These are phyloP conservation scores for Diaporthe sp. DNA, from an alignment of 2,329 filamentous ascomycete genomes.

Conservation along the genomic window DNA sequence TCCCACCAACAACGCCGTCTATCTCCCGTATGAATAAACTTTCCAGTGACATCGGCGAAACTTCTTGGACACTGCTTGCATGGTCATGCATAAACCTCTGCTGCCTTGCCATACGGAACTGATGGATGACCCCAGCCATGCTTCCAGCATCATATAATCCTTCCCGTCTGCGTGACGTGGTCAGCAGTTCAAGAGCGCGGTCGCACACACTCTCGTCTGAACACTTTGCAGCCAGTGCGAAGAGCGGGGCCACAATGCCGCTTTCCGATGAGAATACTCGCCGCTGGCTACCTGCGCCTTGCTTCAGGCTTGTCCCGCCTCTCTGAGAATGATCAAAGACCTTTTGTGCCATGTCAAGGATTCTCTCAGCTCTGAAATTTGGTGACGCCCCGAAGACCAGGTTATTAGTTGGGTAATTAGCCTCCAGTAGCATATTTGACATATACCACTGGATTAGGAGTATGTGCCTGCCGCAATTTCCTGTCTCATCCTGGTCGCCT, in stretches of 20 bases:
- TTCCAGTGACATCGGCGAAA: neutral
- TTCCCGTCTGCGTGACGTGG: neutral
- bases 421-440: neutral
- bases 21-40: neutral
- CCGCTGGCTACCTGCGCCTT: neutral
- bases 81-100: too few species aligned
- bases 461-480: too few species aligned
- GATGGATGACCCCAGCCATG: neutral
- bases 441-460: neutral
- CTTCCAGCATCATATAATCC: neutral
- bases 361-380: neutral
- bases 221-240: conserved; percentile 1
- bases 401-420: neutral
- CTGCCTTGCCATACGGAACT: neutral
- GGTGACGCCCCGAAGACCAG: neutral
- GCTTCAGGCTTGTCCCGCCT: too few species aligned
- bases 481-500: neutral
- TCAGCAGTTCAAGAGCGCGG: neutral
- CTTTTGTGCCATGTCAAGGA: neutral
- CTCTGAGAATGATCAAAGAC: neutral
- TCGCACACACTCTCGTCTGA: neutral
- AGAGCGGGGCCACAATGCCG: neutral
- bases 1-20: neutral
- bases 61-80: rapidly evolving
- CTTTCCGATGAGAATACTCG: neutral